Evolutionary conservation across 1,284 basidiomycete genomes (phyloP), one percentile per base, ranked within the genome.

Genomic region (Rhodotorula mucilaginosa): DNA sequence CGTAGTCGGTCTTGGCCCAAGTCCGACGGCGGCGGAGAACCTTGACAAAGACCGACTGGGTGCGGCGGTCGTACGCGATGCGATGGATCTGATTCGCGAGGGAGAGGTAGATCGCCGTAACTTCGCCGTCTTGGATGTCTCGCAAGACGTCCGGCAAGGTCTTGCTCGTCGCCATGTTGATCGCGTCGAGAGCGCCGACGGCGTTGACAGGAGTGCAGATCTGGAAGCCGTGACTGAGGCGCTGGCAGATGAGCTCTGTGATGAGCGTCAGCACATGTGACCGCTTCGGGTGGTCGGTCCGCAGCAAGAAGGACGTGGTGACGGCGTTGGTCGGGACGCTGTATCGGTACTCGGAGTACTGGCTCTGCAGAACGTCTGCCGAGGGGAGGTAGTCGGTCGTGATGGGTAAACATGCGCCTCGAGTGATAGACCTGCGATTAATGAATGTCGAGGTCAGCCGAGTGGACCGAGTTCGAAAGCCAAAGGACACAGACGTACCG

Each of bases 61-160:
- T 90, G 29, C 87, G 89, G 68, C 82, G 80, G 73, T 86, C 84
- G 78, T 94, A 98, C 29, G 90, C 88, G 75, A 98, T 89, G 44
- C 91, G 86, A 81, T 98, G 95, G 62, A 98, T 93, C 81, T 97
- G 93, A 80, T 96, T 97, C 79, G 90, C 90, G 87, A 95, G 93
- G 76, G 92, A 93, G 65, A 98, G 85, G 82, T 91, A 97, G 31
- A 97, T 90, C 0, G 93, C 71, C 44, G 72, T 77, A 34, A 70
- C 70, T 56, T 77, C 78, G 51, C 72, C 74, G 34, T 71, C 72
- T 47, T 70, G 71, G 56, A 76, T 71, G 59, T 71, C 74, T 59
- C 63, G 72, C 39, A 73, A 58, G 10, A 65, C 74, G 66, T 76
- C 72, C 48, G 73, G 70, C 54, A 76, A 60, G 44, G 71, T 76